Evolutionary conservation across 2,329 filamentous ascomycete genomes (phyloP), one percentile per base, ranked within the genome.

Genomic region (Claviceps capensis): DNA sequence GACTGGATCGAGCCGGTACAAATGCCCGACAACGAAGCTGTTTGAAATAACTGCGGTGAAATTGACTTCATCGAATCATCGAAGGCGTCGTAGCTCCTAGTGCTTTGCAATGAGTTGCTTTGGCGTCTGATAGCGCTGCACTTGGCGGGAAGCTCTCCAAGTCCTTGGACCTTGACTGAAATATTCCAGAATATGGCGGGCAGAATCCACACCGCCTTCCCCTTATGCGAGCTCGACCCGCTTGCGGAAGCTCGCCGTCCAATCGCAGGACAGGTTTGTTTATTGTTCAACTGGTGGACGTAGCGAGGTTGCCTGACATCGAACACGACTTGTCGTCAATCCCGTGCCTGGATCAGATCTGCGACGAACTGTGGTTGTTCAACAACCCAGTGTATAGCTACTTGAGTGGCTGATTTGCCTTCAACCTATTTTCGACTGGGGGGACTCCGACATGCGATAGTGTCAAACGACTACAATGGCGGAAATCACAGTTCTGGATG

Each of bases 401-500:
- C 22, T 42, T 30, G 44, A 51, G 44, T 13, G 44, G 50, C 43
- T 23, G 50, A 6, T 37, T 47, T 22, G 26, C 4, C 50, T 47
- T 13, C 17, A n/a, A 38, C n/a, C 36, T 23, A n/a, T 34, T 16
- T 23, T 22, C 37, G 44, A 22, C 16, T 47, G 38, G 38, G n/a
- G 14, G 16, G 8, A 38, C 42, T 46, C 55, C 65, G 69, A 59
- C 60, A 75, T 76, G 74, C 71, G 65, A 75, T 75, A 75, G 69
- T 60, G 57, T 57, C 58, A 58, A 64, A 57, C 23, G 46, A 56
- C 63, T 61, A 72, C 62, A 58, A 91, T 93, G 88, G 81, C 84
- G 66, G 83, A 85, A 63, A 73, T 81, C 65, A 82, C 82, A 65
- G 81, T 78, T 63, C 76, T 94, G 63, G 83, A 84, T 63, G 80